Evolutionary conservation across 148 eudicot species (phyloP), one percentile per base, ranked within the genome.

Genomic region (Cornus controversa): DNA sequence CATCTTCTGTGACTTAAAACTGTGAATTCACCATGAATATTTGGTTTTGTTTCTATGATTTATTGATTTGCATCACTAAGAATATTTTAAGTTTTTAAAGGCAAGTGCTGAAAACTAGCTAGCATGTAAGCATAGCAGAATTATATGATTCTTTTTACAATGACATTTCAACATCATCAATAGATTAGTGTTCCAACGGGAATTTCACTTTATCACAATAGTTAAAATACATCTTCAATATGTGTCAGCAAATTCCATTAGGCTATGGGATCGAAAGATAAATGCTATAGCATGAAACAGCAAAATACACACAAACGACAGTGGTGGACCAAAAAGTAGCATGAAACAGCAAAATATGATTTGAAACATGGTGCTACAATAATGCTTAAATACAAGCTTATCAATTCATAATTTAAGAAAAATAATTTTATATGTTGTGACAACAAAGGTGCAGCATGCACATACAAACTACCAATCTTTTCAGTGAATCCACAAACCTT

Each of bases 401-500:
- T 6, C 64, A n/a, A 58, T 58, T 2, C 24, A 60, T 18, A n/a
- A 60, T 60, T n/a, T 20, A n/a, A n/a, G 24, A 60, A 22, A 7
- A 60, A 50, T 13, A 13, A 50, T 40, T 40, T 40, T 40, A 60
- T 22, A 8, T 60, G 23, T 25, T 1, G 24, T 60, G 9, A 6
- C 3, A 60, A 60, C 64, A 14, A 60, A 60, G 64, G 3, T 60
- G 64, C 25, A 22, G 64, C 25, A 60, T 22, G 64, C 25, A n/a
- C 24, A 20, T 7, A 60, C 24, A 18, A 60, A n/a, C 64, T 20
- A 6, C 1, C 1, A n/a, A 60, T 54, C 18, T 14, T 4, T 14
- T 54, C 22, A 1, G 7, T 60, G 24, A 74, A 34, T 60, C 31
- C 73, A 79, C 84, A 65, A 76, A 91, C 98, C 98, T 93, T 91